phyloP scores from a whole-genome alignment of 495 filamentous ascomycete genomes.

The Penicillium malachiteum region DNA sequence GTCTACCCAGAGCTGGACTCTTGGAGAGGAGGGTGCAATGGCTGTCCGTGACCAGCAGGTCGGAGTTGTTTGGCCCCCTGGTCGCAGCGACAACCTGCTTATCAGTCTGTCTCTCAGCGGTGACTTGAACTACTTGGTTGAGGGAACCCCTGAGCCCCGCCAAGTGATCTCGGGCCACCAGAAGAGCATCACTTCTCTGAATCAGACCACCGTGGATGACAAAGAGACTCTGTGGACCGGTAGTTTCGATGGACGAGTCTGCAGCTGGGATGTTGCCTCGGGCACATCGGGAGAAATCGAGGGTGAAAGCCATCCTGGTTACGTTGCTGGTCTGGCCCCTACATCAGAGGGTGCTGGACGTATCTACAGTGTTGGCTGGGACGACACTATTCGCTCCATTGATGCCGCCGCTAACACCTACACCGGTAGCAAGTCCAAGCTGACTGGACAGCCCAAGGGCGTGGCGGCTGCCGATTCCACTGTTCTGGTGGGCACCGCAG shows the following conservation, averaged over 20 bases:
- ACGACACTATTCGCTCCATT: conserved; percentile 84
- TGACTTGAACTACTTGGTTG: conserved; percentile 83
- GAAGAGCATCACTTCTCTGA: conserved; percentile 81
- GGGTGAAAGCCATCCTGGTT: conserved; percentile 77
- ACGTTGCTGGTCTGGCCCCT: conserved; percentile 72
- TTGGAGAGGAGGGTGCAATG: conserved; percentile 76
- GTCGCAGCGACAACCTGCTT: conserved; percentile 77
- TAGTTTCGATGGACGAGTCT: conserved; percentile 84
- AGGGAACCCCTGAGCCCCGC: conserved; percentile 64
- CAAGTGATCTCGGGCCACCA: conserved; percentile 88
- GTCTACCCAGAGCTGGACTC: conserved; percentile 74
- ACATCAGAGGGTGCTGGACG: conserved; percentile 51
- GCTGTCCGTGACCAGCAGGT: conserved; percentile 87
- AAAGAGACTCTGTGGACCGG: conserved; percentile 74
- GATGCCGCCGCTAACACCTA: conserved; percentile 61
- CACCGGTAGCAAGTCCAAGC: conserved; percentile 49
- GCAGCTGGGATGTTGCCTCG: conserved; percentile 71
- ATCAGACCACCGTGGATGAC: conserved; percentile 42
- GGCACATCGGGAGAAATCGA: conserved; percentile 69
- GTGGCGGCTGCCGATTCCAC: conserved; percentile 45
- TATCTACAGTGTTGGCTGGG: conserved; percentile 89
- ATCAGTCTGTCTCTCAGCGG: conserved; percentile 86
- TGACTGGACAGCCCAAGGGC: conserved; percentile 62
- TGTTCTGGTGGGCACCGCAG: conserved; percentile 63
- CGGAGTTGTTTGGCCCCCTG: conserved; percentile 87